Conservation (phyloP, 1,284 basidiomycete species). For the Tetrapyrgos nigripes region DNA sequence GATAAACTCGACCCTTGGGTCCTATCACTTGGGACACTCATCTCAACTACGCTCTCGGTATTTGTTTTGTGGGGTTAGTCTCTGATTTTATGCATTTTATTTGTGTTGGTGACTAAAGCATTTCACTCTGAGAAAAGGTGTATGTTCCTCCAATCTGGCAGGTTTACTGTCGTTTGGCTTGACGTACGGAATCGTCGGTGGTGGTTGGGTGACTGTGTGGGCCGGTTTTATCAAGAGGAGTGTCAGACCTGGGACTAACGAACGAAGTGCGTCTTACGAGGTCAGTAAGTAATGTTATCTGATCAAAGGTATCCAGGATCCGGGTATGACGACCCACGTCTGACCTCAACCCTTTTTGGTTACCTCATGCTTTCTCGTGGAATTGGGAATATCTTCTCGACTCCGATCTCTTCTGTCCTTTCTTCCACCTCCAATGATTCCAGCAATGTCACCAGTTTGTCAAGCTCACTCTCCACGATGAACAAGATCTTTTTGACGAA, state of each 20-base stretch:
- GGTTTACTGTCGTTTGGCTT: constrained; percentile 42
- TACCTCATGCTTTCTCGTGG: constrained; percentile 13
- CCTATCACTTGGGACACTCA: constrained; percentile 35
- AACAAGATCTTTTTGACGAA: no score
- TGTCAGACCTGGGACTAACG: neutral
- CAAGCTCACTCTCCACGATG: no score
- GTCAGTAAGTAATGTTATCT: no score
- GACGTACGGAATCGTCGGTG: constrained; percentile 40
- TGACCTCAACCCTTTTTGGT: constrained; percentile 10
- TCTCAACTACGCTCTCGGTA: constrained; percentile 35
- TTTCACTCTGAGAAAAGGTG: neutral
- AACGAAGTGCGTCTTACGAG: no score
- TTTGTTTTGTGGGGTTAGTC: constrained; percentile 45
- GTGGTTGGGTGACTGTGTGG: constrained; percentile 45
- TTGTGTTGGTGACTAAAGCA: neutral
- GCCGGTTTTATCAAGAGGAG: constrained; percentile 33
- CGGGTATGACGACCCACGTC: constrained; percentile 7
- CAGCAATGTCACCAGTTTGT: neutral
- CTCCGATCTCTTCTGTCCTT: constrained; percentile 9
- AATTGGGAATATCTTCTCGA: constrained; percentile 15
- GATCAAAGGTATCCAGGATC: no score
- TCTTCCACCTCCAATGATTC: neutral
- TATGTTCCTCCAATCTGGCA: constrained; percentile 38
- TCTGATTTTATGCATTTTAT: neutral
- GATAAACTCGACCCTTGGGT: constrained; percentile 43